Conservation (phyloP, 2,329 filamentous ascomycete species). For the Fusarium sp. region DNA sequence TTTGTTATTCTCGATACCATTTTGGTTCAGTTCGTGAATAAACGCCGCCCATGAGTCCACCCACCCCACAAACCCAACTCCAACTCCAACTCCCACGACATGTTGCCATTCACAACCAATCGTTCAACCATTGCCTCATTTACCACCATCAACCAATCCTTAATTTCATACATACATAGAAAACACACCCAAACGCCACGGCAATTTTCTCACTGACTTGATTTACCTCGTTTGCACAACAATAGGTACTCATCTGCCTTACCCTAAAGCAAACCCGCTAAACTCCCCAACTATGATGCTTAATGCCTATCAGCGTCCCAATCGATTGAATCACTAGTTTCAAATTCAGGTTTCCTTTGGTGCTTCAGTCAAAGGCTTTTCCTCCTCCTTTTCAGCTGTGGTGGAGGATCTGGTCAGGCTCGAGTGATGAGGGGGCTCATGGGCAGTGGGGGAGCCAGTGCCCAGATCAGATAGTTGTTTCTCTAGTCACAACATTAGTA, state of each 20-base stretch:
- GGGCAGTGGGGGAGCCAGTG: conserved; percentile 45
- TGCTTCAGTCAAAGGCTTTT: conserved; percentile 24
- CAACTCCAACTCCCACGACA: background rate
- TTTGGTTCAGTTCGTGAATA: background rate
- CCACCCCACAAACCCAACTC: background rate
- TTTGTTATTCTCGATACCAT: background rate
- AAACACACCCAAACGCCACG: conserved; percentile 24
- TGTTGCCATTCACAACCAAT: background rate
- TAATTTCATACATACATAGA: background rate
- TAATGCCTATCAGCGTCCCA: background rate
- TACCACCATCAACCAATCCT: background rate
- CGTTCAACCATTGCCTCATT: background rate
- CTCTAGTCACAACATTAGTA: conserved; percentile 49
- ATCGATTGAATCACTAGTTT: background rate
- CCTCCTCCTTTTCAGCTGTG: conserved; percentile 51
- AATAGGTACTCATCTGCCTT: background rate
- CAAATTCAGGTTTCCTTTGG: conserved; percentile 27
- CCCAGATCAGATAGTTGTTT: conserved; percentile 59
- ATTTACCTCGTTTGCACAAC: background rate
- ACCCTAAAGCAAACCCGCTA: conserved; percentile 9
- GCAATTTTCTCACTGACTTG: conserved; percentile 3
- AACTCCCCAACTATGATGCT: conserved; percentile 26
- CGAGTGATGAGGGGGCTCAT: conserved; percentile 59
- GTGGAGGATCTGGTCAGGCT: conserved; percentile 58
- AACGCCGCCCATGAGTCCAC: background rate